Evolutionary conservation across 1,284 basidiomycete genomes (phyloP), one percentile per base, ranked within the genome.

Genomic region (Ustilago loliicola): DNA sequence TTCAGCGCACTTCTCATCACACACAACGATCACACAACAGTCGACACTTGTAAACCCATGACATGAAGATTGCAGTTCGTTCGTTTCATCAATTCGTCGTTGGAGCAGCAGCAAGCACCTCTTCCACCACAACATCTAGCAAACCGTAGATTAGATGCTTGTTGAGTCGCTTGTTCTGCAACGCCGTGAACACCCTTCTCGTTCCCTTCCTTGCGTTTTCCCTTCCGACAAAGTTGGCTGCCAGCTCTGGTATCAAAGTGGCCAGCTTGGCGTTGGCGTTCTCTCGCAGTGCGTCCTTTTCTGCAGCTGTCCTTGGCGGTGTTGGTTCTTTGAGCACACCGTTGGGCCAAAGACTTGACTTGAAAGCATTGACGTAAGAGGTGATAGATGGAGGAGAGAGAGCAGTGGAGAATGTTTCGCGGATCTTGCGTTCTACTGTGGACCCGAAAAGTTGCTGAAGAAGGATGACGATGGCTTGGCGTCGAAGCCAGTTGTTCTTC

Each of bases 381-480:
- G 94, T 89, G 48, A 98, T 80, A 6, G 77, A 62, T 0, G 52
- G 38, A 0, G 77, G 63, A 2, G 73, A 62, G 2, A 79, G 61
- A 1, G 62, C 91, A 90, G 29, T 89, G 85, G 50, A 91, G 88
- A 8, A 89, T 86, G 90, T 91, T 70, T 96, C 95, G 25, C 94
- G 91, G 57, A 96, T 89, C 90, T 96, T 96, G 71, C 95, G 95
- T 94, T 99, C 96, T 76, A 98, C 95, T 0, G 96, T 98, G 11
- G 93, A 93, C 7, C 96, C 96, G 4, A 99, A 89, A 4, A 98
- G 91, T 85, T 98, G 96, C 86, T 98, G 96, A 54, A 98, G 88
- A 69, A 98, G 94, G 64, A 98, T 94, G 15, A 98, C 93, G 77
- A 98, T 94, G 1, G 96, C 96, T 86, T 98, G 96, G n/a, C 94